Evolutionary conservation across 1,284 basidiomycete species (phyloP).

Genomic region (Apiotrichum sp.): DNA sequence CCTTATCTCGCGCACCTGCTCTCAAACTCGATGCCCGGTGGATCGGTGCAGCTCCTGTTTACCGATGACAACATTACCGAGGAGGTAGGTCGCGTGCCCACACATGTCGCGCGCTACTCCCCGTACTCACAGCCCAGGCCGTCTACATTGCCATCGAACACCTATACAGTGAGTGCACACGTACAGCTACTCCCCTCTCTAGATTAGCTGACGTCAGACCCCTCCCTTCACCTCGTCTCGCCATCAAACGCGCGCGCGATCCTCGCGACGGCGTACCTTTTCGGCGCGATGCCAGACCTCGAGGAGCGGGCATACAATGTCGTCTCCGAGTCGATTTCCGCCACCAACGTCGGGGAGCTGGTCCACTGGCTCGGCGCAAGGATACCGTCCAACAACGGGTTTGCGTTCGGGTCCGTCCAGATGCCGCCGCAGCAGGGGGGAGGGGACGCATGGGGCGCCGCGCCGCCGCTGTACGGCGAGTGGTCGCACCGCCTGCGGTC

Average conservation of each 20-base stretch:
- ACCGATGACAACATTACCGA: slow-evolving; percentile 71
- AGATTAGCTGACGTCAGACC: slow-evolving; percentile 14
- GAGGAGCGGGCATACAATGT: slow-evolving; percentile 69
- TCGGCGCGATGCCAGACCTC: slow-evolving; percentile 77
- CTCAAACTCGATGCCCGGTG: slow-evolving; percentile 57
- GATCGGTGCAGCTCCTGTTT: slow-evolving; percentile 63
- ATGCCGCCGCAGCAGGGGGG: neutral
- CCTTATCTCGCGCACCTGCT: slow-evolving; percentile 78
- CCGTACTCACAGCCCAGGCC: slow-evolving; percentile 22
- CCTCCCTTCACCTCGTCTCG: slow-evolving; percentile 50
- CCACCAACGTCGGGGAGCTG: slow-evolving; percentile 67
- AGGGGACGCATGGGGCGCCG: neutral
- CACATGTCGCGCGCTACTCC: neutral
- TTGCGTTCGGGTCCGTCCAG: slow-evolving; percentile 12
- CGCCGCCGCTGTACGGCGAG: slow-evolving; percentile 31
- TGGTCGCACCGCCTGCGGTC: slow-evolving; percentile 29
- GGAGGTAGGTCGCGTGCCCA: slow-evolving; percentile 55
- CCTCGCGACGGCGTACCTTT: slow-evolving; percentile 69
- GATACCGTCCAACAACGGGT: slow-evolving; percentile 9
- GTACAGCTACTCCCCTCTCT: neutral
- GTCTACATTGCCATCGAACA: slow-evolving; percentile 42
- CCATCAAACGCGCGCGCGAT: slow-evolving; percentile 72
- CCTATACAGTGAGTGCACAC: slow-evolving; percentile 34
- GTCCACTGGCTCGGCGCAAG: slow-evolving; percentile 58
- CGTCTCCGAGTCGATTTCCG: slow-evolving; percentile 64